Conservation (phyloP, 2,329 filamentous ascomycete genomes). For the Mariannaea sp. region DNA sequence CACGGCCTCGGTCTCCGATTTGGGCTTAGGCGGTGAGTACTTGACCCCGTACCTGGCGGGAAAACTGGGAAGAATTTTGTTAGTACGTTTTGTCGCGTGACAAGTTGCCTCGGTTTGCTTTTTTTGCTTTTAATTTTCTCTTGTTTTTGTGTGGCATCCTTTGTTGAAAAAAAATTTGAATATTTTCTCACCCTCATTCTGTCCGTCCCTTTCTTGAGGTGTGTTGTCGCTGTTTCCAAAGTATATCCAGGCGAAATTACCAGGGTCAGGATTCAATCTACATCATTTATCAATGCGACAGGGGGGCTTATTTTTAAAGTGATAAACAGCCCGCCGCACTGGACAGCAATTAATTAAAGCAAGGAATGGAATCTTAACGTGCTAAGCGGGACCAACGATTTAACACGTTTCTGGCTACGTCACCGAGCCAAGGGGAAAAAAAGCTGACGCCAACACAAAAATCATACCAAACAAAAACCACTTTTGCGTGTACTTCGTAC, state of each 20-base stretch:
- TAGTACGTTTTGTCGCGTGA: conserved; percentile 31
- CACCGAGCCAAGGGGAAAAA: too few species aligned
- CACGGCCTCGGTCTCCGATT: conserved; percentile 32
- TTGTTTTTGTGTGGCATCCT: too few species aligned
- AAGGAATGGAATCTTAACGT: conserved; percentile 13
- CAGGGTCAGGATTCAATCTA: too few species aligned
- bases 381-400: conserved; percentile 1
- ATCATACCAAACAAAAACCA: conserved; percentile 11
- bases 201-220: not conserved
- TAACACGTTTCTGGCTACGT: conserved; percentile 26
- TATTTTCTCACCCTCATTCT: not conserved
- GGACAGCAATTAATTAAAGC: too few species aligned
- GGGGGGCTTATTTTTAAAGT: not conserved
- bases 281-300: too few species aligned
- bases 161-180: too few species aligned
- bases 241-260: not conserved
- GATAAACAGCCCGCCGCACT: too few species aligned
- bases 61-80: not conserved
- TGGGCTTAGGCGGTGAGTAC: conserved; percentile 25
- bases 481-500: not conserved
- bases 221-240: not conserved
- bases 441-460: conserved; percentile 13
- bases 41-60: not conserved
- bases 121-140: not conserved
- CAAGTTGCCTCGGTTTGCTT: conserved; percentile 22